Conservation (phyloP, 1,284 basidiomycete genomes). For the Tilletia horrida region DNA sequence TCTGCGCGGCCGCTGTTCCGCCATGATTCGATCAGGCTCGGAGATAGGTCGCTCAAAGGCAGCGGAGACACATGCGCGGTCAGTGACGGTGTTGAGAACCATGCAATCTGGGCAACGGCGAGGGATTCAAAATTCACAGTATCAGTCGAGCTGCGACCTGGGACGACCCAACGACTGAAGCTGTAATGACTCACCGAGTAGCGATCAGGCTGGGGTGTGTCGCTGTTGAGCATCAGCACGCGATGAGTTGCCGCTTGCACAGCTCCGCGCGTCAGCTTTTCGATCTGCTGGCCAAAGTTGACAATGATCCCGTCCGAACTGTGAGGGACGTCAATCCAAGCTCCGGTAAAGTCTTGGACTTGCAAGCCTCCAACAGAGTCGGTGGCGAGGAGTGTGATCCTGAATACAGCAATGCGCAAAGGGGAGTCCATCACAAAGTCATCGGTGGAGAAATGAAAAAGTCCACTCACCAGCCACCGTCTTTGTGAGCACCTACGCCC, state of each 20-base stretch:
- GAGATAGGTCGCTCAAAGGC: constrained; percentile 22
- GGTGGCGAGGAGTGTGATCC: constrained; percentile 42
- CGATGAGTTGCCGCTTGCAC: constrained; percentile 45
- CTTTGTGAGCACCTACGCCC: constrained; percentile 47
- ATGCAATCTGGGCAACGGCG: constrained; percentile 31
- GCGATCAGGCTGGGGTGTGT: background rate
- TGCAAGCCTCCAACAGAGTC: constrained; percentile 35
- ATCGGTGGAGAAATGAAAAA: background rate
- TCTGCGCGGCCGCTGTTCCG: constrained; percentile 16
- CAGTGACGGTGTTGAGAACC: constrained; percentile 39
- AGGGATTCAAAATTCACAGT: background rate
- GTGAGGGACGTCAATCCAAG: constrained; percentile 40
- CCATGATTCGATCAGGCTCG: constrained; percentile 28
- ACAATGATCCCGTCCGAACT: constrained; percentile 32
- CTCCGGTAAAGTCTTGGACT: constrained; percentile 37
- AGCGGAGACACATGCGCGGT: constrained; percentile 30
- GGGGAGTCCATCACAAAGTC: background rate
- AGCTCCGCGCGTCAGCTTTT: constrained; percentile 35
- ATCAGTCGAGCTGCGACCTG: background rate
- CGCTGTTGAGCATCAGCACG: constrained; percentile 24
- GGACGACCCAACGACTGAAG: background rate
- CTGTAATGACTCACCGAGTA: constrained; percentile 3
- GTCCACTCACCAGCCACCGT: constrained; percentile 33
- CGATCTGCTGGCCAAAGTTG: constrained; percentile 51
- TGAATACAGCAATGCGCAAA: background rate